phyloP scores from a whole-genome alignment of 768 basidiomycete species.

The Omphalotus guepiniiformis region DNA sequence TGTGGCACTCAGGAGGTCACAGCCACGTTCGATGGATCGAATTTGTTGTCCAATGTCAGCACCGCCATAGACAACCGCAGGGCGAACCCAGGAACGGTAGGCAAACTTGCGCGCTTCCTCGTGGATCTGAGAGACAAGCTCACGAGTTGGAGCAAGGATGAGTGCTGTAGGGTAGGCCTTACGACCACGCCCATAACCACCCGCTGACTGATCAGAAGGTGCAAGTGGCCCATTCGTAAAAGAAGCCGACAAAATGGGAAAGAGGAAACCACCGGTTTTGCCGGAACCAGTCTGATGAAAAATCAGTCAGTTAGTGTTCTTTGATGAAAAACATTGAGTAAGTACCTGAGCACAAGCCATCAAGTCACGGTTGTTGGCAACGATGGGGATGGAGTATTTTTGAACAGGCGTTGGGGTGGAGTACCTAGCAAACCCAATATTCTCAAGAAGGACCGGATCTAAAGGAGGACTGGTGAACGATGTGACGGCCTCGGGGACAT shows the following conservation, averaged over 20 bases:
- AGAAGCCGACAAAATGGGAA: conserved; percentile 95
- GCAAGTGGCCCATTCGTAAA: conserved; percentile 78
- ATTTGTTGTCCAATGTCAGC: conserved; percentile 97
- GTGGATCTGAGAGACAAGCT: conserved; percentile 98
- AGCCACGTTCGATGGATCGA: conserved; percentile 91
- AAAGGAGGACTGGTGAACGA: conserved; percentile 87
- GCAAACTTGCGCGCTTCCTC: conserved; percentile 99
- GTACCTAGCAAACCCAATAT: conserved; percentile 91
- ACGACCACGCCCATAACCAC: conserved; percentile 62
- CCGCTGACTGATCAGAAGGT: conserved; percentile 51
- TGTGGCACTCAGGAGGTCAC: conserved; percentile 94
- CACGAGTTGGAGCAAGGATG: conserved; percentile 96
- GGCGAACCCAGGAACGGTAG: conserved; percentile 98
- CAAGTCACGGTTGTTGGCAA: conserved; percentile 81
- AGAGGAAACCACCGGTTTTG: conserved; percentile 98
- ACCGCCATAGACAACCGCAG: conserved; percentile 98
- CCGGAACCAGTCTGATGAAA: conserved; percentile 92
- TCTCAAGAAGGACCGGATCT: conserved; percentile 91
- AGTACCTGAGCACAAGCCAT: conserved; percentile 93
- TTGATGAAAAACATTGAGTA: conserved; percentile 12
- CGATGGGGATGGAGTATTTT: conserved; percentile 99
- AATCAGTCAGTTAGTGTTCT: conserved; percentile 15
- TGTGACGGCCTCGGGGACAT: conserved; percentile 92
- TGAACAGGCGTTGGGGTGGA: conserved; percentile 96
- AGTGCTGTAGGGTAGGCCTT: conserved; percentile 97